phyloP scores from a whole-genome alignment of 768 basidiomycete species.

The Mrakia frigida region DNA sequence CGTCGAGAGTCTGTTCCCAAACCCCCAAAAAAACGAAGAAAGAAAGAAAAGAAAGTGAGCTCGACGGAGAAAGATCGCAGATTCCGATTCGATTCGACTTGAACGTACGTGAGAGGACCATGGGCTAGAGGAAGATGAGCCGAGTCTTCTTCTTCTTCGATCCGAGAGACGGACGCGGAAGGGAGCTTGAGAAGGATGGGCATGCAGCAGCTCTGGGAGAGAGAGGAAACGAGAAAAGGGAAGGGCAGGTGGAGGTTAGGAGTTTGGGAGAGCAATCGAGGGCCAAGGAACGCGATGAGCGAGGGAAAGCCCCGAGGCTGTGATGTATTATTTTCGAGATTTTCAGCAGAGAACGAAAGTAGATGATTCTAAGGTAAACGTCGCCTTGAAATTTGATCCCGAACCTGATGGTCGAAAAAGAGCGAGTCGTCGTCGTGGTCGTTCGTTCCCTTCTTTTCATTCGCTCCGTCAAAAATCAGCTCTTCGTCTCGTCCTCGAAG shows the following conservation, averaged over 20 bases:
- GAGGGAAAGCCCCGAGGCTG: no score
- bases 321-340: no score
- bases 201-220: neutral
- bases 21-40: no score
- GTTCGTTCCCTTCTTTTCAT: no score
- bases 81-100: neutral
- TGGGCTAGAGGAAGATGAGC: constrained; percentile 8
- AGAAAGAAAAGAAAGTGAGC: neutral
- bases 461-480: no score
- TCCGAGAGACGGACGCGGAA: neutral
- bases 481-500: no score
- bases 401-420: no score
- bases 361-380: no score
- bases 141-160: constrained; percentile 4
- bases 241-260: neutral
- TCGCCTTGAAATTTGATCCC: no score
- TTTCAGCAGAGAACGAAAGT: no score
- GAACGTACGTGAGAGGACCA: constrained; percentile 8
- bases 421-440: no score
- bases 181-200: neutral
- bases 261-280: neutral
- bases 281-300: no score
- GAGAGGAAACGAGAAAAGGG: neutral
- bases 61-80: neutral
- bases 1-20: constrained; percentile 1